Base-by-base conservation (phyloP, 768 basidiomycete genomes). In the Collybiopsis confluens region DNA sequence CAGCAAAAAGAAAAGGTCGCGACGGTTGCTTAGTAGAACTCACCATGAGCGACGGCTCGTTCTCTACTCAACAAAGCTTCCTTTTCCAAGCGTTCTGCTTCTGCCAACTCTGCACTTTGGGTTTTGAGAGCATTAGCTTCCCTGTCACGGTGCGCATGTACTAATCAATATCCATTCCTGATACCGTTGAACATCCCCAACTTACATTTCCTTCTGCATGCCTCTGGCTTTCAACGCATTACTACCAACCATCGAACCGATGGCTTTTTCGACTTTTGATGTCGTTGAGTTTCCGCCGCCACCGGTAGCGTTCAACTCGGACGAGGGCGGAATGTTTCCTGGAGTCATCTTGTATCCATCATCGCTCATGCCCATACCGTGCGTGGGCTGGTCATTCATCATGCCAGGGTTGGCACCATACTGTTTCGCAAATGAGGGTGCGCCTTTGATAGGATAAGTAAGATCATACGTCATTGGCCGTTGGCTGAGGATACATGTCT, bases 21-120 rank as follows among this genome's bases (percentile, higher is more conserved):
- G 21, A 51, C 26, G 7, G n/a, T 30, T 26, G 26, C 1, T 28
- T 18, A 28, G 30, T 15, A 8, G 27, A 24, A 61, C 65, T 51
- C 43, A 75, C 79, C 80, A 59, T 79, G 77, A 11, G 67, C 77
- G 23, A 80, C 78, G 4, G 80, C 81, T 8, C 79, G 71, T 55
- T 81, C 77, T 20, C 80, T 73, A 30, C 74, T 71, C 64, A 70
- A 59, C 36, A 70, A 36, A 9, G 80, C 81, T 59, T 81, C 79
- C 4, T 65, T 65, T 62, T 82, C 81, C 5, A 82, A 68, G 11
- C 76, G 72, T 62, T 82, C 78, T 16, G 81, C 81, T 60, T 81
- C 77, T 2, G 73, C 68, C 18, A 82, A 65, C 59, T 82, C 81
- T 6, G 64, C 62, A 24, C 73, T 70, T 62, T 82, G 80, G 9